Base-by-base conservation (phyloP, 192 early-diverging fungal species). In the Spizellomyces punctatus region DNA sequence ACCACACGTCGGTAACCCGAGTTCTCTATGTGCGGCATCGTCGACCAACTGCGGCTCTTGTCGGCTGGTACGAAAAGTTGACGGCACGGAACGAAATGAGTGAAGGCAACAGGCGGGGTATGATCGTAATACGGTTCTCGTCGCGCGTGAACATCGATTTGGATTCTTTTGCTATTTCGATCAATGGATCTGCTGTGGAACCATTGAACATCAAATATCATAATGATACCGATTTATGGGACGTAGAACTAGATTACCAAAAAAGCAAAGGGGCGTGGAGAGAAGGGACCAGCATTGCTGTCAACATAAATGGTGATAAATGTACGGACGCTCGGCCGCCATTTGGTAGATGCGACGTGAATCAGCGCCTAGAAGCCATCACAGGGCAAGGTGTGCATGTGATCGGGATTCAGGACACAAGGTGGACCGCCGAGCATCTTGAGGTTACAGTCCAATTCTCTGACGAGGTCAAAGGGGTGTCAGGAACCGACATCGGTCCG, bases 1-100 rank as follows among this genome's bases (percentile, higher is more conserved):
- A 56, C n/a, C n/a, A 22, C 5, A 6, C 22, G n/a, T 22, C 54
- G n/a, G 54, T 22, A 56, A 56, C 54, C n/a, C n/a, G 54, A 7
- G 54, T 56, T n/a, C 54, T 56, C 54, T 6, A 56, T 22, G 54
- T 56, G 54, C 54, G 54, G n/a, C 54, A 7, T 56, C 22, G n/a
- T n/a, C 54, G 54, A 22, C 54, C 54, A 22, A 19, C 54, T n/a
- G n/a, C 54, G 54, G n/a, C n/a, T n/a, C 4, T 56, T 56, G 54
- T 56, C 5, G 54, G 54, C 22, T n/a, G n/a, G 6, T 56, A 56
- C 22, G 54, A 22, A 56, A 56, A 22, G n/a, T 22, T 56, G 7
- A 7, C 22, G 54, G n/a, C 54, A 56, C 54, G n/a, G 54, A 22
- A 56, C 54, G 54, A 22, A n/a, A n/a, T 6, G 7, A 19, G n/a